Conservation (phyloP, 2,329 filamentous ascomycete genomes). For the Beauveria caledonica region DNA sequence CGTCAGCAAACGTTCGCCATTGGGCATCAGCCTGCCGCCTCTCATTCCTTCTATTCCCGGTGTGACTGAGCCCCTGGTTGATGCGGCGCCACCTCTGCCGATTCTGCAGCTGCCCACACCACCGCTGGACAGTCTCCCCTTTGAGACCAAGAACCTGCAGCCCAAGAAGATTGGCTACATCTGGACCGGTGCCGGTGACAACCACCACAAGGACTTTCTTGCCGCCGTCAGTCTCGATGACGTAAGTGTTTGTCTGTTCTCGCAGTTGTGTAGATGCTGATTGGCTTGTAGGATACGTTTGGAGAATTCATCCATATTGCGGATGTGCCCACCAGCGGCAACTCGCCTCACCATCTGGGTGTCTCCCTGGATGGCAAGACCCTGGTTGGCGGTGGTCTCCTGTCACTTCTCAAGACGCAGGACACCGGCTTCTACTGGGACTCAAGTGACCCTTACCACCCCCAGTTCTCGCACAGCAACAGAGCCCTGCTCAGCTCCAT, state of each 20-base stretch:
- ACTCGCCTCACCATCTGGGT: conserved; percentile 52
- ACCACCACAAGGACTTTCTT: conserved; percentile 51
- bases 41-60: conserved; percentile 52
- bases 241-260: conserved; percentile 20
- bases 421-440: conserved; percentile 58
- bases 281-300: conserved; percentile 41
- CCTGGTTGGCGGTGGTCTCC: conserved; percentile 47
- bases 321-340: conserved; percentile 51
- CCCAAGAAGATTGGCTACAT: conserved; percentile 61
- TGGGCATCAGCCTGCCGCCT: conserved; percentile 37
- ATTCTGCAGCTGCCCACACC: conserved; percentile 53
- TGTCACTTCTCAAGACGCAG: conserved; percentile 52
- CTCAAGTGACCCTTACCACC: conserved; percentile 47
- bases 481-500: conserved; percentile 51
- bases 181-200: conserved; percentile 54
- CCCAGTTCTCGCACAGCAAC: conserved; percentile 52
- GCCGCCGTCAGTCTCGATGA: conserved; percentile 52
- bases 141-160: conserved; percentile 44
- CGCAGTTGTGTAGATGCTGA: conserved; percentile 5
- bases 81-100: conserved; percentile 44
- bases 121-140: conserved; percentile 44
- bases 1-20: conserved; percentile 18
- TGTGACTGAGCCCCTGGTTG: conserved; percentile 47
- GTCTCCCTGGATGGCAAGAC: conserved; percentile 48
- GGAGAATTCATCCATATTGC: conserved; percentile 50